phyloP scores from a whole-genome alignment of 208 protist genomes.

The Porcisia hertigi region DNA sequence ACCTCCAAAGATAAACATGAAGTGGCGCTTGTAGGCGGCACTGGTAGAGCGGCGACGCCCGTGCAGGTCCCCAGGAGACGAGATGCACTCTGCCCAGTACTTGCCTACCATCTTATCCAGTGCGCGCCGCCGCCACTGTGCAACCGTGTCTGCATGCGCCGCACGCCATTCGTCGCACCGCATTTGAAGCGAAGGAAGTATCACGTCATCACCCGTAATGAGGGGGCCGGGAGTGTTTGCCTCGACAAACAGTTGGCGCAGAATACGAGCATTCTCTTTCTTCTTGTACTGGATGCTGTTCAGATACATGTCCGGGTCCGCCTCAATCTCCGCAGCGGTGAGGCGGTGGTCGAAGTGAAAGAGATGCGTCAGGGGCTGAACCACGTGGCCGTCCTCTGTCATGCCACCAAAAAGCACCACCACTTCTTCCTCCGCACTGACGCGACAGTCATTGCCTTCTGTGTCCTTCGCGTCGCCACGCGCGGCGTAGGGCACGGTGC shows the following conservation, averaged over 20 bases:
- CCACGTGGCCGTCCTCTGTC: conserved; percentile 23
- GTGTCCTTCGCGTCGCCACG: not conserved
- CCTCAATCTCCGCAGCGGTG: conserved; percentile 21
- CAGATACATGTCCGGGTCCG: conserved; percentile 24
- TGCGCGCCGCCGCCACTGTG: conserved; percentile 15
- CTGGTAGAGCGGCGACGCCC: conserved; percentile 56
- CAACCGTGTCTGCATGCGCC: conserved; percentile 13
- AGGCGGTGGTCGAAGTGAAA: conserved; percentile 45
- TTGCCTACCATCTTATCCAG: conserved; percentile 27
- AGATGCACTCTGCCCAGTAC: conserved; percentile 39
- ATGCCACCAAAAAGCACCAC: conserved; percentile 77
- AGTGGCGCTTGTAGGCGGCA: conserved; percentile 45
- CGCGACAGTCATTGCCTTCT: not conserved
- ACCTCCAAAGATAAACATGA: conserved; percentile 74
- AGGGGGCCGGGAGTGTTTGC: not conserved
- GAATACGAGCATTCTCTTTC: conserved; percentile 6
- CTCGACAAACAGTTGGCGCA: conserved; percentile 6
- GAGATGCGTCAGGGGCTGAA: conserved; percentile 40
- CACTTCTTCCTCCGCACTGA: conserved; percentile 45
- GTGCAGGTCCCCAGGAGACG: conserved; percentile 18
- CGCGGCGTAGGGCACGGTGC: not conserved
- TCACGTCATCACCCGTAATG: not conserved
- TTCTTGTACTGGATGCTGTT: conserved; percentile 23
- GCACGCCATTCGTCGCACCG: conserved; percentile 16
- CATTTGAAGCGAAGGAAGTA: conserved; percentile 1